Percentiles rank a stretch among this genome's conserved stretches.
Conservation (phyloP, 768 basidiomycete genomes). For the Lentinus brumalis region DNA sequence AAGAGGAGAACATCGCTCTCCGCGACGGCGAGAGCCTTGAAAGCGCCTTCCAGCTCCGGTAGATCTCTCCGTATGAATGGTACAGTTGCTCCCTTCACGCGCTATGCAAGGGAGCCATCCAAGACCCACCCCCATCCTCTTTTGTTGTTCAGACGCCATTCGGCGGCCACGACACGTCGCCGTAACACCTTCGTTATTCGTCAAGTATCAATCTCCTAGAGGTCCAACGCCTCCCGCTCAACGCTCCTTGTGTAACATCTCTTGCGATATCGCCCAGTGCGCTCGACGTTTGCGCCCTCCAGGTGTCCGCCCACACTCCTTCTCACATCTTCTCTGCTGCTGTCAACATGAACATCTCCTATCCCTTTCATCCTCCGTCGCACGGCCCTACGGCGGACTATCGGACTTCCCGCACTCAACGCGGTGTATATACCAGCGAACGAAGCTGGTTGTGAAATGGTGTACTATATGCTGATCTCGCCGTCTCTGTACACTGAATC, state of each 20-base stretch:
- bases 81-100: background rate
- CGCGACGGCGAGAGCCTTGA: conserved; percentile 48
- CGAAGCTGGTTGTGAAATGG: conserved; percentile 18
- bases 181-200: background rate
- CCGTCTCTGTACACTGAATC: background rate
- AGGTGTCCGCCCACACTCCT: background rate
- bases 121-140: conserved; percentile 5
- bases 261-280: background rate
- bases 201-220: background rate
- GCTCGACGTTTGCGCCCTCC: background rate
- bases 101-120: conserved; percentile 3
- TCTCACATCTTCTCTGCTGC: background rate
- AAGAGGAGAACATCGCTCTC: conserved; percentile 38
- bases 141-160: background rate
- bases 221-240: background rate
- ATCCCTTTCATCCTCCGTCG: background rate
- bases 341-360: background rate
- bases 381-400: background rate
- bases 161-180: background rate
- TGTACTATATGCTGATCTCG: conserved; percentile 17
- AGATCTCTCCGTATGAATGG: conserved; percentile 14
- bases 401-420: background rate
- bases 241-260: background rate
- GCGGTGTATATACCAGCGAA: conserved; percentile 21
- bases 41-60: conserved; percentile 73